Evolutionary conservation across 805 yeast genomes (phyloP).

Genomic region (Nakazawaea wickerhamii): DNA sequence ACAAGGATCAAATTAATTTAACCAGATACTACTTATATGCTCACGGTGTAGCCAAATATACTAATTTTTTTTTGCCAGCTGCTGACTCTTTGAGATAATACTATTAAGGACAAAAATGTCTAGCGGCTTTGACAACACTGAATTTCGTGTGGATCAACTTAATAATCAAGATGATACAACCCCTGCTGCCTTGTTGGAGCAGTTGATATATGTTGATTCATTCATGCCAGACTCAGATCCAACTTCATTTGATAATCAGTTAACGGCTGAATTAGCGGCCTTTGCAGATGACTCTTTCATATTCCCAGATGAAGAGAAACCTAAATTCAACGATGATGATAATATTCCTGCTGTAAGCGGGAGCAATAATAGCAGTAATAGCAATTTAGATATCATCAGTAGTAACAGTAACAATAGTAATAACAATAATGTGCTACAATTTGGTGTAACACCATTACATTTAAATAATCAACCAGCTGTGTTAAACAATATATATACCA

Average conservation of each 20-base stretch:
- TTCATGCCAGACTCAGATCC: slow-evolving; percentile 49
- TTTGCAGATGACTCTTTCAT: slow-evolving; percentile 79
- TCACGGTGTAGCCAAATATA: too few relatives aligned
- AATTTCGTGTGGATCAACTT: not conserved
- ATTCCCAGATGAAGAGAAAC: slow-evolving; percentile 79
- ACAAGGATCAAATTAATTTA: too few relatives aligned
- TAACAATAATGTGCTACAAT: not conserved
- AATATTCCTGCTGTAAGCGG: slow-evolving; percentile 16
- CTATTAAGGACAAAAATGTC: not conserved
- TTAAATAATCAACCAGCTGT: not conserved
- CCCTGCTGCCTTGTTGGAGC: slow-evolving; percentile 55
- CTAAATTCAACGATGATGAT: slow-evolving; percentile 25
- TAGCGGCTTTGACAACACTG: not conserved
- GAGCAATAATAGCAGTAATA: slow-evolving; percentile 1
- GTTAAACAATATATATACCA: slow-evolving; percentile 22
- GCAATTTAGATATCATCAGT: too few relatives aligned
- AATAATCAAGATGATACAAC: slow-evolving; percentile 24
- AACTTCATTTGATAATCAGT: slow-evolving; percentile 41
- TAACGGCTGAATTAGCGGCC: slow-evolving; percentile 66
- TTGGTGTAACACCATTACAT: slow-evolving; percentile 1
- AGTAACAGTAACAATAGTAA: slow-evolving; percentile 8
- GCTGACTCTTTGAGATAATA: too few relatives aligned
- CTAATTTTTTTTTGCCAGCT: too few relatives aligned
- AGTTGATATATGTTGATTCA: slow-evolving; percentile 74
- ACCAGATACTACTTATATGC: too few relatives aligned